Conservation (phyloP, 2,329 filamentous ascomycete genomes). For the Epichloe coenophiala region DNA sequence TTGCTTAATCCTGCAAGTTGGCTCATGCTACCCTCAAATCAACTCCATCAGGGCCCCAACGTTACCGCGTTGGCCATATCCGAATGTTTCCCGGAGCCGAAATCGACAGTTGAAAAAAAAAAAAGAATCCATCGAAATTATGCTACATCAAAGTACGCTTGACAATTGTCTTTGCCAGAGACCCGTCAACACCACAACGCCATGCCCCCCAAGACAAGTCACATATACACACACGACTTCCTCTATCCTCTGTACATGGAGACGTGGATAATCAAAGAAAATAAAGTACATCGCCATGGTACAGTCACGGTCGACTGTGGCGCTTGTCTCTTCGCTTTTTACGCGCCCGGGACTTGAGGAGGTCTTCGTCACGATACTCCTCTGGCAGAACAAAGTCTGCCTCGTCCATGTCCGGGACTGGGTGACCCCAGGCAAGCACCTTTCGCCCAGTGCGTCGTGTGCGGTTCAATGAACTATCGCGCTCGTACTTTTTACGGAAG, state of each 20-base stretch:
- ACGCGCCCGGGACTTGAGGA: constrained; percentile 44
- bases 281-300: background rate
- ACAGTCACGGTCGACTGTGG: constrained; percentile 27
- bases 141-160: background rate
- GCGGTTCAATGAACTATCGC: constrained; percentile 65
- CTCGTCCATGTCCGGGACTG: constrained; percentile 59
- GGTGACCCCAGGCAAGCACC: constrained; percentile 67
- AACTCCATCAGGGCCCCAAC: background rate
- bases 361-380: constrained; percentile 45
- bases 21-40: background rate
- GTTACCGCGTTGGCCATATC: background rate
- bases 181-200: constrained; percentile 2
- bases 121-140: background rate
- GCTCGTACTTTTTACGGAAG: constrained; percentile 70
- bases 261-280: background rate
- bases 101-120: background rate
- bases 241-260: background rate
- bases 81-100: background rate
- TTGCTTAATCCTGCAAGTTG: background rate
- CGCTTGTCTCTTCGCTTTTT: constrained; percentile 50
- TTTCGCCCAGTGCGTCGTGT: constrained; percentile 56
- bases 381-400: constrained; percentile 63
- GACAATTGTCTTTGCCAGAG: background rate
- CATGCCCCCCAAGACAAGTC: background rate
- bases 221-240: background rate